Percentiles rank a stretch among this genome's conserved stretches.
phyloP scores from a whole-genome alignment of 192 early-diverging fungal species.

The Funneliformis geosporum region DNA sequence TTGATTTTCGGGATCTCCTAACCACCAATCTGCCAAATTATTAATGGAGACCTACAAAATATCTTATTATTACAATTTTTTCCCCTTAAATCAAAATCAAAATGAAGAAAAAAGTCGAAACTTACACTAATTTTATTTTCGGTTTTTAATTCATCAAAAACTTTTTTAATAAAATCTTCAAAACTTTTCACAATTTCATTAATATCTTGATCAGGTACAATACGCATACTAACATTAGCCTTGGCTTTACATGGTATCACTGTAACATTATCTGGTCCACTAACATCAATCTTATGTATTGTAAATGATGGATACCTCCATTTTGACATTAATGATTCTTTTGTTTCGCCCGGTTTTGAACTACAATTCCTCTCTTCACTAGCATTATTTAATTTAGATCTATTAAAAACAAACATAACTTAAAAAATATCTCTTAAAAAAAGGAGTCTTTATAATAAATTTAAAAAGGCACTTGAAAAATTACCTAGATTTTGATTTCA shows the following conservation, averaged over 20 bases:
- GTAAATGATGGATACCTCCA: conserved; percentile 76
- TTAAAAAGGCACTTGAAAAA: not conserved
- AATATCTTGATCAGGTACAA: conserved; percentile 74
- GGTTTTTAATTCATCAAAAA: conserved; percentile 53
- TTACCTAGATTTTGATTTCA: conserved; percentile 44
- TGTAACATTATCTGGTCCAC: conserved; percentile 66
- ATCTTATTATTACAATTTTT: conserved; percentile 29
- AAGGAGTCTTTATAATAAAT: too few species aligned
- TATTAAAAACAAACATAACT: conserved; percentile 33
- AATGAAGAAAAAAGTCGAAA: conserved; percentile 21
- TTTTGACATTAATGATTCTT: conserved; percentile 65
- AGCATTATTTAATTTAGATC: conserved; percentile 29
- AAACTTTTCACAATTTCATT: conserved; percentile 62
- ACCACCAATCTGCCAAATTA: conserved; percentile 73
- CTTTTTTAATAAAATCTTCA: conserved; percentile 50
- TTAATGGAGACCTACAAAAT: conserved; percentile 57
- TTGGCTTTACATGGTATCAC: conserved; percentile 69
- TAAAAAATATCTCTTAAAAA: too few species aligned
- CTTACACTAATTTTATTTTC: conserved; percentile 50
- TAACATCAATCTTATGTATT: conserved; percentile 77
- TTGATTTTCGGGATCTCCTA: conserved; percentile 64
- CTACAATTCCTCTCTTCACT: conserved; percentile 35
- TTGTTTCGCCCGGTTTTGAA: conserved; percentile 43
- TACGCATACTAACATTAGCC: conserved; percentile 71
- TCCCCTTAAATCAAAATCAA: not conserved